Conservation (phyloP, 768 basidiomycete genomes). For the Rhizopogon salebrosus region DNA sequence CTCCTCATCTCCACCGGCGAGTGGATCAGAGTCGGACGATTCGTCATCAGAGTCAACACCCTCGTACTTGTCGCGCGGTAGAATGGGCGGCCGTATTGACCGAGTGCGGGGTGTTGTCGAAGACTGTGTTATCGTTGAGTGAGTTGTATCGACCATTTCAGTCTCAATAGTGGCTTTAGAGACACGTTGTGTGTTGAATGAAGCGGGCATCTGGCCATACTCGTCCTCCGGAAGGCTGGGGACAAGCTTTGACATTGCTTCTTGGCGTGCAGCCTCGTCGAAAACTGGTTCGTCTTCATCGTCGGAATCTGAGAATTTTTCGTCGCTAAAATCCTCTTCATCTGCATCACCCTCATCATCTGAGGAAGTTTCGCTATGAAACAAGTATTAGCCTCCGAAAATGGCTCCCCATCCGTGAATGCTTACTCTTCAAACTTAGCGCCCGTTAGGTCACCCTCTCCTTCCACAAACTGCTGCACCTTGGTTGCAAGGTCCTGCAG, state of each 20-base stretch:
- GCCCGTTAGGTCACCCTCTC: conserved; percentile 84
- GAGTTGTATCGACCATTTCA: conserved; percentile 31
- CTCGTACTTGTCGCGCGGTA: conserved; percentile 82
- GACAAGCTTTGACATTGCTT: conserved; percentile 77
- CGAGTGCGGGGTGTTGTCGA: conserved; percentile 24
- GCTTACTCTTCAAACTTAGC: conserved; percentile 88
- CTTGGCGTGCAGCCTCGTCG: conserved; percentile 41
- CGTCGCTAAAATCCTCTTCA: conserved; percentile 41
- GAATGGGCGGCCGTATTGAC: conserved; percentile 68
- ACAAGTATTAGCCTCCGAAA: conserved; percentile 3
- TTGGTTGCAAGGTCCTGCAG: conserved; percentile 76
- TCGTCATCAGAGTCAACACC: conserved; percentile 93
- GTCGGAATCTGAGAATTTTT: conserved; percentile 42
- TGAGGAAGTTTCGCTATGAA: conserved; percentile 56
- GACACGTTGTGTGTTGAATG: conserved; percentile 69
- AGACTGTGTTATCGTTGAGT: conserved; percentile 1
- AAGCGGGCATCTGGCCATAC: conserved; percentile 83
- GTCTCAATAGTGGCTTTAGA: conserved; percentile 40
- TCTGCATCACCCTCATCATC: conserved; percentile 36
- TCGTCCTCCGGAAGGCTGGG: conserved; percentile 74
- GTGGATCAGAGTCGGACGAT: conserved; percentile 56
- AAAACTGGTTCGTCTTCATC: conserved; percentile 24
- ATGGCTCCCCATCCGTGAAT: neutral
- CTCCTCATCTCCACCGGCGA: conserved; percentile 36
- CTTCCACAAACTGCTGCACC: conserved; percentile 88